Base-by-base conservation (phyloP, 176 grass and related monocot species). In the Guadua angustifolia region DNA sequence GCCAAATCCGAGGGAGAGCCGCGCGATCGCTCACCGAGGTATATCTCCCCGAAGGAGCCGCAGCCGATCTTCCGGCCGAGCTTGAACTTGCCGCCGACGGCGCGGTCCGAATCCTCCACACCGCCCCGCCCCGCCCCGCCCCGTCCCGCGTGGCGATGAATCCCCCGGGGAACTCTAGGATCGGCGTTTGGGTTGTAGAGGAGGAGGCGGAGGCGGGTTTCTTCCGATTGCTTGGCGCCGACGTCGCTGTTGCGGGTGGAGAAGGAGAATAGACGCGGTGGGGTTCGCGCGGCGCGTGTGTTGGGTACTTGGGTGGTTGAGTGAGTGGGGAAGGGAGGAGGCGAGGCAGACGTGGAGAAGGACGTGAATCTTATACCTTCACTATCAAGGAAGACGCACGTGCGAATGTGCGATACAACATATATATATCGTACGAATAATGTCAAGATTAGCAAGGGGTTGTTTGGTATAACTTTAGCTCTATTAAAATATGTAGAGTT, bases 1-100 rank as follows among this genome's bases (percentile, higher is more conserved):
- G 35, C 8, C 35, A 24, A 24, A 59, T 5, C 62, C 6, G 35
- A 3, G 12, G 9, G 71, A 7, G 25, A 61, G 38, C 32, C 39
- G 66, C 50, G 19, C 19, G 77, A 36, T 60, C 40, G 35, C 75
- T 89, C 55, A 98, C 95, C 95, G 39, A 95, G 91, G 79, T 87
- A 99, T 87, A 99, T 94, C 87, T 92, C 96, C 22, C 93, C 96
- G 80, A 95, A 99, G 88, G 91, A 95, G 77, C 96, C 96, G 75
- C 86, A 90, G 11, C 96, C 96, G 58, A 99, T 99, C 89, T 95
- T 99, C 77, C 91, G 87, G 18, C 93, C 96, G 25, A 98, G 93
- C 91, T 87, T 98, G 85, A 90, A 98, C 85, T 94, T 95, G 61
- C 66, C 87, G 29, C 91, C 89, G 46, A 98, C 87, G 73, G 35